Evolutionary conservation across 1,139 yeast genomes (phyloP).

Genomic region (Candida sp.): DNA sequence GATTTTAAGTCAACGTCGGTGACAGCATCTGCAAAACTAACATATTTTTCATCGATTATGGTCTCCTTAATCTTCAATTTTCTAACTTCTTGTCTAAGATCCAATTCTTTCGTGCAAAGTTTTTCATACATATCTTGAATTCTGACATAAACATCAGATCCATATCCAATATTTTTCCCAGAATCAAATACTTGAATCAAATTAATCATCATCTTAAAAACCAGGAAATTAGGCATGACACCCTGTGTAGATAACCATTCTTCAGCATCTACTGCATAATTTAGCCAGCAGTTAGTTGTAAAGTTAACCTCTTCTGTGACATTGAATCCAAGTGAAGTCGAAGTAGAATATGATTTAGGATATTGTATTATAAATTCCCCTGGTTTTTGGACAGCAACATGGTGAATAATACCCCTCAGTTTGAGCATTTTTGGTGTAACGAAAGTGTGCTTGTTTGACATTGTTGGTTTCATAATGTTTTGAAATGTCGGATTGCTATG

Average conservation of each 20-base stretch:
- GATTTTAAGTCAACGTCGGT: slow-evolving; percentile 51
- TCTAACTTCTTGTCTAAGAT: slow-evolving; percentile 34
- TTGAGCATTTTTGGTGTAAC: slow-evolving; percentile 48
- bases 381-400: slow-evolving; percentile 50
- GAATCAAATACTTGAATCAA: slow-evolving; percentile 42
- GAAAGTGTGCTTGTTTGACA: slow-evolving; percentile 35
- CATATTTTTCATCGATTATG: slow-evolving; percentile 27
- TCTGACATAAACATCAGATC: slow-evolving; percentile 23
- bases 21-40: slow-evolving; percentile 29
- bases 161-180: slow-evolving; percentile 23
- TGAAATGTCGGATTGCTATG: slow-evolving; percentile 25
- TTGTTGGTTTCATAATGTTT: slow-evolving; percentile 13
- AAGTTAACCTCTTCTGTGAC: slow-evolving; percentile 54
- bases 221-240: slow-evolving; percentile 49
- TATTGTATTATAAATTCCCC: slow-evolving; percentile 59
- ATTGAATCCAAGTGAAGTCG: slow-evolving; percentile 51
- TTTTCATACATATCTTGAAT: slow-evolving; percentile 29
- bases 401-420: slow-evolving; percentile 44
- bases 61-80: slow-evolving; percentile 29
- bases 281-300: slow-evolving; percentile 57
- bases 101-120: slow-evolving; percentile 37
- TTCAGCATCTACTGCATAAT: slow-evolving; percentile 45
- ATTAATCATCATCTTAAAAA: slow-evolving; percentile 43
- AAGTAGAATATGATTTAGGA: slow-evolving; percentile 52
- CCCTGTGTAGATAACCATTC: slow-evolving; percentile 51